Evolutionary conservation across 768 basidiomycete genomes (phyloP).

Genomic region (Suillus lakei): DNA sequence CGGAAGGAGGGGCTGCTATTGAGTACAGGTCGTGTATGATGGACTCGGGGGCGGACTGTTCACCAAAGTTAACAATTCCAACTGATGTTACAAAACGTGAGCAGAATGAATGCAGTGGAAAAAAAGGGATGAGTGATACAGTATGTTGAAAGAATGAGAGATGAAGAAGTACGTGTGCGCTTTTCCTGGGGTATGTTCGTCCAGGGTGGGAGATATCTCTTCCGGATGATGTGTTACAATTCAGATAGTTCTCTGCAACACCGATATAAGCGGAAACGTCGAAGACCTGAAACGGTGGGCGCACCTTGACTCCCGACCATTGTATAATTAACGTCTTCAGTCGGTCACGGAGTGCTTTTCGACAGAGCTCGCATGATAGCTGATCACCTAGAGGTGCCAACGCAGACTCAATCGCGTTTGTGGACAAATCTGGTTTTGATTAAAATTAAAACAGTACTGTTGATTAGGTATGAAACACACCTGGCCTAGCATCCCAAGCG

Average conservation of each 20-base stretch:
- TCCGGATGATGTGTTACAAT: background rate
- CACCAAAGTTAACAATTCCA: background rate
- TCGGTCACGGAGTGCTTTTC: conserved; percentile 61
- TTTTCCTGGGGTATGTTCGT: conserved; percentile 2
- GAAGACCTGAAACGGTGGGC: background rate
- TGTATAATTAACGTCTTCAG: conserved; percentile 71
- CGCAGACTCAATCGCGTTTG: conserved; percentile 71
- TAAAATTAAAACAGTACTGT: conserved; percentile 10
- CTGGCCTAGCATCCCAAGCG: conserved; percentile 83
- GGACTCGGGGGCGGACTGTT: background rate
- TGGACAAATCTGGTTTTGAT: conserved; percentile 63
- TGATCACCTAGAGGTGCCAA: conserved; percentile 72
- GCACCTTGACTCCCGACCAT: conserved; percentile 81
- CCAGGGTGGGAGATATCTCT: background rate
- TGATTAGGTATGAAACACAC: conserved; percentile 41
- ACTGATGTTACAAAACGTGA: conserved; percentile 9
- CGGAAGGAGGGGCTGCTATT: conserved; percentile 2
- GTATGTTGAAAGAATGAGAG: no score
- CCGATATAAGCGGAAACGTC: background rate
- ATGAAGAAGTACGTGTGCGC: background rate
- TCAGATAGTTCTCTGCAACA: conserved; percentile 1
- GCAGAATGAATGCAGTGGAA: conserved; percentile 1
- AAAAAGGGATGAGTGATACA: background rate
- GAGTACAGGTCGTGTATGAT: conserved; percentile 11
- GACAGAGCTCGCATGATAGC: conserved; percentile 72